Conservation (phyloP, 768 basidiomycete genomes). For the Basidioascus undulatus region DNA sequence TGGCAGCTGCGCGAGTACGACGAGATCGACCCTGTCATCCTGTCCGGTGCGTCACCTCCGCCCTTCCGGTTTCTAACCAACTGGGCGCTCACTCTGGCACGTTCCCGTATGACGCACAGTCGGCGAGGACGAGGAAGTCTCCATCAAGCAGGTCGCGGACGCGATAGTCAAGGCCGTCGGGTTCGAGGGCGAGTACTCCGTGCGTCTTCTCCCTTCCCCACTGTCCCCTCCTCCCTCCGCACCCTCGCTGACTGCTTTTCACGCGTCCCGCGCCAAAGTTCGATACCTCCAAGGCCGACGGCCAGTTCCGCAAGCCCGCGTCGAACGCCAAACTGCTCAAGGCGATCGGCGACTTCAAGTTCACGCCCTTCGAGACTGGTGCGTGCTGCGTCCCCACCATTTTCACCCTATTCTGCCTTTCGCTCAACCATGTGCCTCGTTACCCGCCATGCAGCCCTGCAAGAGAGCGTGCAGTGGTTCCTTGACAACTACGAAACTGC, state of each 20-base stretch:
- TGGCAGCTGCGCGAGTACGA: slow-evolving; percentile 51
- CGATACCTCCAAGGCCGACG: slow-evolving; percentile 61
- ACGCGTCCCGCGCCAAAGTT: slow-evolving; percentile 28
- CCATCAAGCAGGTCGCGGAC: slow-evolving; percentile 71
- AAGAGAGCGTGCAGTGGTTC: slow-evolving; percentile 68
- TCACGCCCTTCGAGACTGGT: slow-evolving; percentile 78
- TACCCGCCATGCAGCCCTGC: slow-evolving; percentile 30
- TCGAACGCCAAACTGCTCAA: slow-evolving; percentile 64
- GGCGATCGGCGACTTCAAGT: slow-evolving; percentile 59
- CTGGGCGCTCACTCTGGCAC: background rate
- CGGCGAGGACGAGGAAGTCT: slow-evolving; percentile 80
- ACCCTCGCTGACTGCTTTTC: background rate
- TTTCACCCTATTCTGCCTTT: background rate
- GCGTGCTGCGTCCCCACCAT: slow-evolving; percentile 7
- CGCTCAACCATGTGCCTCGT: background rate
- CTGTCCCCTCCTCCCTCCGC: background rate
- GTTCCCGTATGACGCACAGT: slow-evolving; percentile 25
- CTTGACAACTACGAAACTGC: slow-evolving; percentile 51
- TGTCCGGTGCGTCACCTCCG: slow-evolving; percentile 35
- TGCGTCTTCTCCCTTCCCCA: slow-evolving; percentile 18
- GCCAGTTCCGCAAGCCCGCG: slow-evolving; percentile 88
- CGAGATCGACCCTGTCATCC: slow-evolving; percentile 74
- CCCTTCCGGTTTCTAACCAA: background rate
- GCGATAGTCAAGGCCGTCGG: slow-evolving; percentile 66
- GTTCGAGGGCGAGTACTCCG: slow-evolving; percentile 51